Percentiles rank a stretch among this genome's conserved stretches.
phyloP scores from a whole-genome alignment of 441 rosid genomes.

The Melastoma candidum region DNA sequence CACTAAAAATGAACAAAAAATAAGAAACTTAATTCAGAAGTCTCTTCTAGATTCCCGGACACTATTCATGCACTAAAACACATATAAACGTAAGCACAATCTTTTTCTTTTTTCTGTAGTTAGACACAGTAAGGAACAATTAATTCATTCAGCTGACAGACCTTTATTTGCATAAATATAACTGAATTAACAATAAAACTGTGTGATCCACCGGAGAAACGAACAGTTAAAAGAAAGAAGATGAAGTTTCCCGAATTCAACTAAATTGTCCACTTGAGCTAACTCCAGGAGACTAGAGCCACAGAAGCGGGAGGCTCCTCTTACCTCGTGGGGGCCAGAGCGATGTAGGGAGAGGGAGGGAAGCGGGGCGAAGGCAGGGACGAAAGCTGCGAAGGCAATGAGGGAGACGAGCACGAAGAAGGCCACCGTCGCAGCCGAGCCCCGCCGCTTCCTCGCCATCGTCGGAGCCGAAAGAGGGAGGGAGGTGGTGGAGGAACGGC shows the following conservation, averaged over 20 bases:
- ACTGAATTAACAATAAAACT: too few species aligned
- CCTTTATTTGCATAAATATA: too few species aligned
- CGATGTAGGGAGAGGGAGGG: conserved; percentile 14
- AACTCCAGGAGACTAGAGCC: background rate
- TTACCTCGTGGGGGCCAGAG: conserved; percentile 12
- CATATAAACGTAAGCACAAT: too few species aligned
- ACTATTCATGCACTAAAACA: too few species aligned
- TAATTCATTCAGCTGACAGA: too few species aligned
- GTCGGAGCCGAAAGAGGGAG: background rate
- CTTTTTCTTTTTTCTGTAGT: too few species aligned
- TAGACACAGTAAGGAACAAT: too few species aligned
- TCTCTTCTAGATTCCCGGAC: too few species aligned
- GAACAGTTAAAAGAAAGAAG: background rate
- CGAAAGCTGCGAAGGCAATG: conserved; percentile 39
- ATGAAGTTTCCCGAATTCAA: background rate
- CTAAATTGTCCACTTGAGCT: background rate
- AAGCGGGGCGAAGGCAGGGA: conserved; percentile 54
- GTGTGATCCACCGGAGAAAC: background rate
- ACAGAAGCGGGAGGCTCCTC: conserved; percentile 17
- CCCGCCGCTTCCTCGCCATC: conserved; percentile 20
- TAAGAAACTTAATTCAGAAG: too few species aligned
- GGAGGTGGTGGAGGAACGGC: too few species aligned
- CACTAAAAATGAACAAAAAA: too few species aligned
- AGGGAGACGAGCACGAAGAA: conserved; percentile 25
- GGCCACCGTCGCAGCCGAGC: conserved; percentile 23